Base-by-base conservation (phyloP, 305 asterid species). In the Andrographis paniculata region DNA sequence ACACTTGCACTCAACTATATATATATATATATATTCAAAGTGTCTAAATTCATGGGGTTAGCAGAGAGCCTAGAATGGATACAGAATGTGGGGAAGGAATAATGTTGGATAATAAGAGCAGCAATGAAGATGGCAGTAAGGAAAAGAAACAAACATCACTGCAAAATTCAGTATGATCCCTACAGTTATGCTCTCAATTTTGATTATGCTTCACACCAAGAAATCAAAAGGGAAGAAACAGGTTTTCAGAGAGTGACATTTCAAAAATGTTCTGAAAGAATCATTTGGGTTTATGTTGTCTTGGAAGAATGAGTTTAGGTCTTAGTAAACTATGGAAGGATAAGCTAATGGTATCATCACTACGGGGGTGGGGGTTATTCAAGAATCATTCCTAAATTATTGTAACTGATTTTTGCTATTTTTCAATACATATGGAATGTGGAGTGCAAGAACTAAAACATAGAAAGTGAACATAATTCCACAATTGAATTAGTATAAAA, bases 161-260 rank as follows among this genome's bases (percentile, higher is more conserved):
- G 47, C 20, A 75, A 62, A 39, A 71, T 71, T 53, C 83, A 65
- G 65, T 75, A 75, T 52, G 83, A 75, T 55, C 76, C 79, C 43
- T 60, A 66, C 48, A 75, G 79, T 15, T 75, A 75, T 42, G 68
- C 83, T 2, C 59, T 75, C 58, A 75, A 75, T 66, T 75, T 75
- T 45, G 83, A 75, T 41, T 79, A 75, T 65, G 79, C 79, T 3
- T 60, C 42, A 48, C 33, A 50, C 12, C 35, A 53, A 27, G 48
- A 46, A 42, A 20, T 27, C 15, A 55, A 60, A 10, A 58, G 39
- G 6, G 43, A 40, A 17, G 48, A 39, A n/a, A 61, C 52, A 24
- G 31, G 23, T 49, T 21, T 17, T 23, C 50, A 55, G 30, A 44
- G 28, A 31, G 28, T 21, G 9, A 59, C 19, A 48, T 13, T 52